phyloP scores from a whole-genome alignment of 768 basidiomycete genomes.

The Cyathus striatus region DNA sequence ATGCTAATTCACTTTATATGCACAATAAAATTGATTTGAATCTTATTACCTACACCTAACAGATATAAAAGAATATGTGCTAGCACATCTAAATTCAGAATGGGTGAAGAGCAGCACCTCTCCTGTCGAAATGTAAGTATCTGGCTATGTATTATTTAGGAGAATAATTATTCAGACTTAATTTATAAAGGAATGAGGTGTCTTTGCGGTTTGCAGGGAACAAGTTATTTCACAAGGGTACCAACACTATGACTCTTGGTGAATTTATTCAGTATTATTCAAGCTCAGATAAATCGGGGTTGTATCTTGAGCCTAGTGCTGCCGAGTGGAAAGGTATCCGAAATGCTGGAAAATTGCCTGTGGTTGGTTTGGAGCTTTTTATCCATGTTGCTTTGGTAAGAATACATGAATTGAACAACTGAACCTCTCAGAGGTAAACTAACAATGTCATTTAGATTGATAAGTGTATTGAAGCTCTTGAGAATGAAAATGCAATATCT shows the following conservation, averaged over 20 bases:
- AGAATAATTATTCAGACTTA: neutral
- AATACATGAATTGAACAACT: too few relatives aligned
- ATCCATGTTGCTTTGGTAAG: too few relatives aligned
- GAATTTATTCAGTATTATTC: neutral
- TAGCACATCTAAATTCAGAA: neutral
- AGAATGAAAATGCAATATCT: too few relatives aligned
- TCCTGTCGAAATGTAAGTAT: neutral
- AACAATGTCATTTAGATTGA: too few relatives aligned
- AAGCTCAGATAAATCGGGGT: neutral
- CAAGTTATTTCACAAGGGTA: neutral
- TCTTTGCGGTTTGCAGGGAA: neutral
- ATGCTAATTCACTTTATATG: too few relatives aligned
- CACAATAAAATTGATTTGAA: neutral
- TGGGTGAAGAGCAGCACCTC: neutral
- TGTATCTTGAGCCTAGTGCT: neutral
- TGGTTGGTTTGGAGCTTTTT: too few relatives aligned
- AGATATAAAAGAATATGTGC: neutral
- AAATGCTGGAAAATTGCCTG: too few relatives aligned
- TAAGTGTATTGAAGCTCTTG: too few relatives aligned
- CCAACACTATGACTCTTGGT: neutral
- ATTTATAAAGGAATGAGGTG: neutral
- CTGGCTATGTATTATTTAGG: neutral
- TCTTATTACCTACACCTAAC: neutral
- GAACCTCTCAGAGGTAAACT: too few relatives aligned
- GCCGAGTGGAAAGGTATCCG: neutral